A percentile compares a stretch with the other conserved stretches of the same genome.
These are phyloP conservation scores for Lentinula boryana DNA, from an alignment of 768 basidiomycete species.

Conservation along the genomic window DNA sequence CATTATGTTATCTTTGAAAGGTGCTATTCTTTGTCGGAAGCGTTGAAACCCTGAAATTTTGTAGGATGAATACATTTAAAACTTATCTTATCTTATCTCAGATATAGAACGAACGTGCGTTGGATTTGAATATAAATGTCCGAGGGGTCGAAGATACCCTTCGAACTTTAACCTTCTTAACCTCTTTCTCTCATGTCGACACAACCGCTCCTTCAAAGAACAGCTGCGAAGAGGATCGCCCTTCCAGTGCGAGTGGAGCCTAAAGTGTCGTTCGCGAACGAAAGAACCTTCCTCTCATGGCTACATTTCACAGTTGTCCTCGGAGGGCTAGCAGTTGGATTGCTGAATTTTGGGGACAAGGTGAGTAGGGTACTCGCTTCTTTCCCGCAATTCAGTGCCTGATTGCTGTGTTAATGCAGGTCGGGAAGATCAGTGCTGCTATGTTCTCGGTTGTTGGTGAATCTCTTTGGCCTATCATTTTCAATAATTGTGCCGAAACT, in stretches of 20 bases:
- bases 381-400: not conserved
- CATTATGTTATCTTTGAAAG: not conserved
- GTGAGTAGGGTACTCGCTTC: slow-evolving; percentile 29
- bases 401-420: slow-evolving; percentile 33
- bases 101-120: not conserved
- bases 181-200: slow-evolving; percentile 69
- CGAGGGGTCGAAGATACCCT: not conserved
- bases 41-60: too few species aligned
- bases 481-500: not conserved
- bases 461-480: slow-evolving; percentile 17
- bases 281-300: slow-evolving; percentile 97
- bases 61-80: too few species aligned
- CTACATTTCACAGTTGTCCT: slow-evolving; percentile 97
- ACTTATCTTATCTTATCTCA: not conserved
- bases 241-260: slow-evolving; percentile 86
- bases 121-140: not conserved
- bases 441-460: slow-evolving; percentile 94
- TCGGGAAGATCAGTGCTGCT: slow-evolving; percentile 92
- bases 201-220: slow-evolving; percentile 94
- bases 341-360: slow-evolving; percentile 98
- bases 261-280: slow-evolving; percentile 93
- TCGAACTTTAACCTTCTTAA: slow-evolving; percentile 7
- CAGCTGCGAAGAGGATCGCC: slow-evolving; percentile 91
- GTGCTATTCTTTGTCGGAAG: too few species aligned
- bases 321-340: slow-evolving; percentile 90